Evolutionary conservation across 2,329 filamentous ascomycete genomes (phyloP), one percentile per base, ranked within the genome.

Genomic region (Tolypocladium pustulatum): DNA sequence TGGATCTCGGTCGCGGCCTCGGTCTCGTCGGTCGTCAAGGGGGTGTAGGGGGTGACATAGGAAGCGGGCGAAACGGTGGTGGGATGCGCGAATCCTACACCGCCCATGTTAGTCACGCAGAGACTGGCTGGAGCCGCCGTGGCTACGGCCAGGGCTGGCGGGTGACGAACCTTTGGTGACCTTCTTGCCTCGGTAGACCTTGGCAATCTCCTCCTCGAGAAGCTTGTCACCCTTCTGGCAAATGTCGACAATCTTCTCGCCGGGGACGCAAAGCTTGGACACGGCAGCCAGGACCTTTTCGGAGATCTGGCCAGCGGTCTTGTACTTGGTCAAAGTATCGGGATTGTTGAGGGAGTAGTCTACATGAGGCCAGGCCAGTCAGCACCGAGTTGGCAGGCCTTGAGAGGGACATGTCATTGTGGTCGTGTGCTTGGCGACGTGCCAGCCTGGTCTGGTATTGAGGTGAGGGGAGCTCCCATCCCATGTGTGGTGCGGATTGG

Each of bases 151-250:
- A 12, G 17, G 30, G 5, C 2, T 12, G 49, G 49, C 49, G n/a
- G 2, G 12, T 38, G 32, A 77, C 80, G 65, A 70, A 90, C 89
- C 94, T 83, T 99, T 99, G 73, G 79, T 75, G 71, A 97, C 87
- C 81, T 97, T 97, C 83, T 97, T 97, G 76, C 92, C 93, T 75
- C 96, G 92, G 84, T 94, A 99, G 70, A 99, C 93, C 82, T 97
- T 97, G 72, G 84, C 77, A 58, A 96, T 82, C 77, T 97, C 94
- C 71, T 96, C 93, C 65, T 94, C 91, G 64, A 99, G 83, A 62
- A 99, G 82, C 82, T 92, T 88, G 79, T 99, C 94, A 67, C 94
- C 94, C 80, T 92, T 87, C 81, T 96, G 88, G 80, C 94, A 99
- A 75, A 99, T 84, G 68, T 91, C 87, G 68, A 97, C 83, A 69